Evolutionary conservation across 2,329 filamentous ascomycete species (phyloP).

Genomic region (Xenoacremonium recifei): DNA sequence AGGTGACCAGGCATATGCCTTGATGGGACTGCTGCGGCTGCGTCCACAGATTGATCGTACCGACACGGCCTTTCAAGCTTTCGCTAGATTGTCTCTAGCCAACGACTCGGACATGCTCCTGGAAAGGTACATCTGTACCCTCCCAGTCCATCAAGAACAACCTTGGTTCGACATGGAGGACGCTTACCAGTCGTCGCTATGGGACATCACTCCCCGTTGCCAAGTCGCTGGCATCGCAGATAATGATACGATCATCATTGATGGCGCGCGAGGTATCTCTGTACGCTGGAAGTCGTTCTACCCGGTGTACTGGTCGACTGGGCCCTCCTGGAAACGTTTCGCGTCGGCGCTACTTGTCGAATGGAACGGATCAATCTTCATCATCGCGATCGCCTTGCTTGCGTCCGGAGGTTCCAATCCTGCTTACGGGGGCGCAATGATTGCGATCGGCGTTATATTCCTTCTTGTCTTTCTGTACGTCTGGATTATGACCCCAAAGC

Average conservation of each 20-base stretch:
- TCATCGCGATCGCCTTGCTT: constrained; percentile 20
- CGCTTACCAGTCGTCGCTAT: constrained; percentile 29
- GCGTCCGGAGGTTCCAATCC: constrained; percentile 9
- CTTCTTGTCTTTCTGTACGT: constrained; percentile 21
- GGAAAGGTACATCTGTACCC: constrained; percentile 31
- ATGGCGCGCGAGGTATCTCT: constrained; percentile 30
- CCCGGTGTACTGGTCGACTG: constrained; percentile 25
- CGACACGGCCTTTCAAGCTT: constrained; percentile 35
- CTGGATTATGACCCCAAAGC: constrained; percentile 22
- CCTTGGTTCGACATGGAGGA: constrained; percentile 32
- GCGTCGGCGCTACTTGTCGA: constrained; percentile 15
- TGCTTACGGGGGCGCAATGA: constrained; percentile 5
- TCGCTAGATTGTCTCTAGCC: constrained; percentile 33
- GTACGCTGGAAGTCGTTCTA: constrained; percentile 33
- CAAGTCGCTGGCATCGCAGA: constrained; percentile 33
- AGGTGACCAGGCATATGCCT: constrained; percentile 34
- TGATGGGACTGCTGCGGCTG: constrained; percentile 35
- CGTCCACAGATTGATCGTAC: constrained; percentile 31
- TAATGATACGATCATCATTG: constrained; percentile 33
- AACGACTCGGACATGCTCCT: constrained; percentile 35
- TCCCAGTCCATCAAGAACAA: constrained; percentile 21
- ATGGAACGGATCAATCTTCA: constrained; percentile 20
- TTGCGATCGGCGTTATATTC: constrained; percentile 21
- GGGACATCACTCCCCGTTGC: constrained; percentile 32
- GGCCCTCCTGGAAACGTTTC: constrained; percentile 21